A percentile compares a stretch with the other conserved stretches of the same genome.
phyloP scores from a whole-genome alignment of 495 filamentous ascomycete species.

The Penicillium nucicola region DNA sequence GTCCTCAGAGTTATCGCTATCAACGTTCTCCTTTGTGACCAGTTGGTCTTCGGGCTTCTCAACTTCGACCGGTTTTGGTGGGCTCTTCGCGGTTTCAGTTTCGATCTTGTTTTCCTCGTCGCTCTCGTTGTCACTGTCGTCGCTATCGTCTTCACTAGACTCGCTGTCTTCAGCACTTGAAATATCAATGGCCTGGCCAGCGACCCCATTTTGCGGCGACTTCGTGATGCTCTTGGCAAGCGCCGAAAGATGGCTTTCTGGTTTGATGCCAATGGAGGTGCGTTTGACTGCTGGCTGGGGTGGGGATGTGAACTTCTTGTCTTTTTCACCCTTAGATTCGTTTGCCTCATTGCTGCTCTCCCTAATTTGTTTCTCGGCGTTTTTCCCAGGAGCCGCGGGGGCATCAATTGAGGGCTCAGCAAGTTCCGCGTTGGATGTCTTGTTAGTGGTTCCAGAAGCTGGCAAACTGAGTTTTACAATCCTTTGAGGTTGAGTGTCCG shows the following conservation, averaged over 20 bases:
- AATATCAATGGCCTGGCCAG: not conserved
- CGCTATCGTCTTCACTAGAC: not conserved
- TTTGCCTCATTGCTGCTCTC: no score
- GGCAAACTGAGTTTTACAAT: not conserved
- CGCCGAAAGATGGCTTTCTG: not conserved
- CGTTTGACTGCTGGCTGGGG: not conserved
- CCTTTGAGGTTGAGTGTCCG: not conserved
- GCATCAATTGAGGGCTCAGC: not conserved
- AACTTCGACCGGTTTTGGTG: not conserved
- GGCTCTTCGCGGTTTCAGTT: no score
- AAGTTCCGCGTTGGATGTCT: not conserved
- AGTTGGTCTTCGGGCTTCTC: not conserved
- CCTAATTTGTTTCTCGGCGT: no score
- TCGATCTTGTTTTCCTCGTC: not conserved
- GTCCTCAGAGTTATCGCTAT: not conserved
- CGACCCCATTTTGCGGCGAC: not conserved
- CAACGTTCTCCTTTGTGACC: not conserved
- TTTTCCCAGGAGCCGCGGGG: no score
- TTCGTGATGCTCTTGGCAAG: not conserved
- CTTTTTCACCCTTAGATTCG: no score
- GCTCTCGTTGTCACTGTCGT: slow-evolving; percentile 3
- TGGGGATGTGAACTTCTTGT: not conserved
- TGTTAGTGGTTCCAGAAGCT: not conserved
- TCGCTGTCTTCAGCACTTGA: slow-evolving; percentile 3
- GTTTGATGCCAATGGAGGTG: not conserved